These are phyloP conservation scores for Lentinula edodes DNA, from an alignment of 768 basidiomycete species.

Conservation along the genomic window DNA sequence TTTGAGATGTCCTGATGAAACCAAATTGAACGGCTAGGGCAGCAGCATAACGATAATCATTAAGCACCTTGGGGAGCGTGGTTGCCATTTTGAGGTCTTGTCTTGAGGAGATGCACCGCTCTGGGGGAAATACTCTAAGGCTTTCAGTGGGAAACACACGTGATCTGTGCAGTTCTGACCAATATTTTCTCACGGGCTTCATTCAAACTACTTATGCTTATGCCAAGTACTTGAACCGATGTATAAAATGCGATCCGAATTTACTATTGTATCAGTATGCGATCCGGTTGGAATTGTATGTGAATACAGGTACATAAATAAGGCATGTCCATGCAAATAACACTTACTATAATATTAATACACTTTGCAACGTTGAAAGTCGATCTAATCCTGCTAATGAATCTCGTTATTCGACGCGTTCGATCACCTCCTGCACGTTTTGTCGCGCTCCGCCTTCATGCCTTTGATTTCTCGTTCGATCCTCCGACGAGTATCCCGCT, in stretches of 20 bases:
- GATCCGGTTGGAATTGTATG: too few species aligned
- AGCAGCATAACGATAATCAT: background rate
- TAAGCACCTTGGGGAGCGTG: conserved; percentile 56
- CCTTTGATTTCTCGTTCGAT: conserved; percentile 28
- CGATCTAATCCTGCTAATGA: too few species aligned
- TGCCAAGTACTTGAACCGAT: too few species aligned
- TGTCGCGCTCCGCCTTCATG: conserved; percentile 24
- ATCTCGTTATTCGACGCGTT: conserved; percentile 22
- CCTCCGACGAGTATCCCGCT: conserved; percentile 30
- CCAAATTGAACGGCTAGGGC: background rate
- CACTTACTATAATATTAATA: too few species aligned
- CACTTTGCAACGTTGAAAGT: too few species aligned
- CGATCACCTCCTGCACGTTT: conserved; percentile 23
- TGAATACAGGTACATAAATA: too few species aligned
- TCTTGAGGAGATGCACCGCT: conserved; percentile 22
- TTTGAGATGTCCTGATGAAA: conserved; percentile 55
- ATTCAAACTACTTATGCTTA: too few species aligned
- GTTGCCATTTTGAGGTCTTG: conserved; percentile 52
- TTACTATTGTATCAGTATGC: too few species aligned
- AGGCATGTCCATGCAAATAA: too few species aligned
- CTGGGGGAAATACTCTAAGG: background rate
- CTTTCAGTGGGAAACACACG: background rate
- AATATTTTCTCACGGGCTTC: background rate
- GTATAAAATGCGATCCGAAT: background rate
- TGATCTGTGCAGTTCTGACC: conserved; percentile 15